phyloP scores from a whole-genome alignment of 768 basidiomycete species.

The Mycena alexandri region DNA sequence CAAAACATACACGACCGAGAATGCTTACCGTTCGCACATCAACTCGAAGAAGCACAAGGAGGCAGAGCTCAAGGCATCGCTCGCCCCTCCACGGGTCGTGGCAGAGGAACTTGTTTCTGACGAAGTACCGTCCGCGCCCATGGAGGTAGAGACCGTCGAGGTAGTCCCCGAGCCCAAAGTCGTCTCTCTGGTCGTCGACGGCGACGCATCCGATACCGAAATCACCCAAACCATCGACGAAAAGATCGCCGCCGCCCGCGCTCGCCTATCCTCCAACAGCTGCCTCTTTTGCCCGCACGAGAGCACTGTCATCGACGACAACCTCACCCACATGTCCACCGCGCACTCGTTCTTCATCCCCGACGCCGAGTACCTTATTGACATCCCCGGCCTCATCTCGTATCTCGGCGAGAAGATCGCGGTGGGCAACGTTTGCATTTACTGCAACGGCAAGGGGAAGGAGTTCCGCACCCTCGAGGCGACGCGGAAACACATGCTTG shows the following conservation, averaged over 20 bases:
- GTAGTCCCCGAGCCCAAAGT: constrained; percentile 30
- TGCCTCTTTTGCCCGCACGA: constrained; percentile 89
- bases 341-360: constrained; percentile 96
- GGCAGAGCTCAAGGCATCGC: constrained; percentile 66
- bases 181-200: constrained; percentile 46
- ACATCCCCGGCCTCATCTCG: constrained; percentile 82
- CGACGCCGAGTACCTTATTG: constrained; percentile 90
- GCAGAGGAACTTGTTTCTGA: constrained; percentile 37
- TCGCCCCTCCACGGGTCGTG: constrained; percentile 12
- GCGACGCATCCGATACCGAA: constrained; percentile 59
- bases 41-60: constrained; percentile 93
- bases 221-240: constrained; percentile 73
- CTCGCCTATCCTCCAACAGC: constrained; percentile 68
- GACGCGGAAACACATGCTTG: constrained; percentile 94
- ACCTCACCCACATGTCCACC: constrained; percentile 88
- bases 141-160: constrained; percentile 34
- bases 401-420: constrained; percentile 95
- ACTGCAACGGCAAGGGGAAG: constrained; percentile 84
- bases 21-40: constrained; percentile 89
- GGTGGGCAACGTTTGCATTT: constrained; percentile 93
- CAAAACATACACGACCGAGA: constrained; percentile 90
- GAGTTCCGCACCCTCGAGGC: constrained; percentile 90
- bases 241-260: constrained; percentile 79
- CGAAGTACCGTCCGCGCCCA: constrained; percentile 36
- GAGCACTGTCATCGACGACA: constrained; percentile 67